Evolutionary conservation across 805 yeast genomes (phyloP).

Genomic region (Schwanniomyces polymorphus): DNA sequence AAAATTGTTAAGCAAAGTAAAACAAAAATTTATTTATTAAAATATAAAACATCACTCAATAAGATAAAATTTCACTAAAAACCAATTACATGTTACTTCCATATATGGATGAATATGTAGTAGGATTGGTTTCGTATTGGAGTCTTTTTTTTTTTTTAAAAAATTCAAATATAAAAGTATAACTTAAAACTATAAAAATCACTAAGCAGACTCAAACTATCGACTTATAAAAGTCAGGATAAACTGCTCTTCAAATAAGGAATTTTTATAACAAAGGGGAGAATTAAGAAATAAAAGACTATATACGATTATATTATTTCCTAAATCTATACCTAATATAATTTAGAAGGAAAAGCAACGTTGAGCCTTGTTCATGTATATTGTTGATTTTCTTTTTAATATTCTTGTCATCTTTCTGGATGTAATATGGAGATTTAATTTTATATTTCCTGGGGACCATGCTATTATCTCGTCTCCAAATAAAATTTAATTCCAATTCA

Average conservation of each 20-base stretch:
- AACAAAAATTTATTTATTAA: too few relatives aligned
- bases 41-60: too few relatives aligned
- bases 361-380: neutral
- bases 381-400: neutral
- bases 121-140: too few relatives aligned
- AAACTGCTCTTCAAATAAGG: neutral
- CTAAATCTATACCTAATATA: conserved; percentile 8
- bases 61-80: too few relatives aligned
- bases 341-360: conserved; percentile 1
- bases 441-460: neutral
- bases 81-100: too few relatives aligned
- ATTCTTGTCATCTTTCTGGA: neutral
- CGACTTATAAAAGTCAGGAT: neutral
- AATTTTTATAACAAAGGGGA: neutral
- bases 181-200: neutral
- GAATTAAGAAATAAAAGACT: conserved; percentile 3
- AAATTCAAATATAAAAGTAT: neutral
- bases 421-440: neutral
- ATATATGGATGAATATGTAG: too few relatives aligned
- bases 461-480: neutral
- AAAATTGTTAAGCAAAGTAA: too few relatives aligned
- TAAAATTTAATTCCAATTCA: neutral
- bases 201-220: neutral
- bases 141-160: neutral
- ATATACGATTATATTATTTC: conserved; percentile 6